Evolutionary conservation across 208 protist species (phyloP).

Genomic region (Acanthamoeba royreba): DNA sequence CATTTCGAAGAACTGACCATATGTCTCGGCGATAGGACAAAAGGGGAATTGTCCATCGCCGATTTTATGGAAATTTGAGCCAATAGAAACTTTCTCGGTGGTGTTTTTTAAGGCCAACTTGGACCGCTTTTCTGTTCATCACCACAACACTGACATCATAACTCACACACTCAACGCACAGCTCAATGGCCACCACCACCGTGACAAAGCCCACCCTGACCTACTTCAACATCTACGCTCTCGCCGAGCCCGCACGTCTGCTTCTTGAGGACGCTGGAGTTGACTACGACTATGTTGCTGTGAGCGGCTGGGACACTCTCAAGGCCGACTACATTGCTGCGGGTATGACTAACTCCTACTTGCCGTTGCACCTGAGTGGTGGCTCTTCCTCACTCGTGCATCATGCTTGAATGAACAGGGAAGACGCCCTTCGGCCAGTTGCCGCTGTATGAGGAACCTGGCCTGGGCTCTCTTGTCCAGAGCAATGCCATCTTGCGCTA

Average conservation of each 20-base stretch:
- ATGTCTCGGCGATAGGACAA: no score
- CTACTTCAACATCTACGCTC: not conserved
- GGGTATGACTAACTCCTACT: not conserved
- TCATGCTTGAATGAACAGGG: no score
- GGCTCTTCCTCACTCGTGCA: no score
- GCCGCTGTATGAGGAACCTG: constrained; percentile 24
- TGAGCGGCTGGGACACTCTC: not conserved
- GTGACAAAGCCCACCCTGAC: not conserved
- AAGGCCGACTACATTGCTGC: not conserved
- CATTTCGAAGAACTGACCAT: no score
- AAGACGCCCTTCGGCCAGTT: constrained; percentile 14
- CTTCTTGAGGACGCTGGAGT: not conserved
- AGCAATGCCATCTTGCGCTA: constrained; percentile 1
- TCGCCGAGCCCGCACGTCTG: not conserved
- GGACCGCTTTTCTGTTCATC: no score
- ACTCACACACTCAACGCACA: not conserved
- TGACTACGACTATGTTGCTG: not conserved
- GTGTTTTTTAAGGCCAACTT: no score
- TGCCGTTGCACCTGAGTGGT: no score
- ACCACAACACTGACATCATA: no score
- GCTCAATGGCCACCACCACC: not conserved
- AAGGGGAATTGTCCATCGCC: no score
- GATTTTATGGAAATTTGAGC: no score
- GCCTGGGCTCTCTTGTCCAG: not conserved
- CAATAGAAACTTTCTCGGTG: no score